phyloP scores from a whole-genome alignment of 441 rosid species.

The Oxalis stricta region DNA sequence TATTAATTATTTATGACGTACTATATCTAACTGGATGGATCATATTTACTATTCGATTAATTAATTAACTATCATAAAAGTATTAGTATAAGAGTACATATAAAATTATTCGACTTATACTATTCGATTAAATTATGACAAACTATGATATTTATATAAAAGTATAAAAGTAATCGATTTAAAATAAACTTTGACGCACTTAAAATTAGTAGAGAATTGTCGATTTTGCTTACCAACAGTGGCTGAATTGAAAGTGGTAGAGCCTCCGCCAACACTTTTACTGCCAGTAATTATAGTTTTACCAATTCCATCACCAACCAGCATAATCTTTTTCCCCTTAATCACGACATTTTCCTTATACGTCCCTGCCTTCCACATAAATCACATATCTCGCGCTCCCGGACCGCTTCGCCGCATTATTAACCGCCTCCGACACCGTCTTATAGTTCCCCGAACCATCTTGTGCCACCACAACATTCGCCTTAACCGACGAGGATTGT shows the following conservation, averaged over 20 bases:
- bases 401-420: conserved; percentile 21
- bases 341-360: conserved; percentile 39
- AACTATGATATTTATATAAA: too few species aligned
- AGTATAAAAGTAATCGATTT: too few species aligned
- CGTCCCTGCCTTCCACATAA: conserved; percentile 38
- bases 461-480: conserved; percentile 36
- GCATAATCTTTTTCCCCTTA: conserved; percentile 30
- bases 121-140: too few species aligned
- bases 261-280: conserved; percentile 57
- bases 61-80: too few species aligned
- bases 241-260: conserved; percentile 47
- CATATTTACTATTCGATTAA: too few species aligned
- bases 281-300: conserved; percentile 47
- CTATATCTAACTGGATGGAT: too few species aligned
- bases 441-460: conserved; percentile 48
- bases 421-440: conserved; percentile 34
- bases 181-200: too few species aligned
- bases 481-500: conserved; percentile 24
- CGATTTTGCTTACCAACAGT: conserved; percentile 46
- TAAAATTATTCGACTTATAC: too few species aligned
- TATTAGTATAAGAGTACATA: too few species aligned
- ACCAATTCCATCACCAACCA: conserved; percentile 50
- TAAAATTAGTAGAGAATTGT: too few species aligned
- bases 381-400: conserved; percentile 38
- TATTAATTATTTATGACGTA: too few species aligned